Evolutionary conservation across 371 early-diverging fungal species (phyloP), one percentile per base, ranked within the genome.

Genomic region (Rhizopus microsporus): DNA sequence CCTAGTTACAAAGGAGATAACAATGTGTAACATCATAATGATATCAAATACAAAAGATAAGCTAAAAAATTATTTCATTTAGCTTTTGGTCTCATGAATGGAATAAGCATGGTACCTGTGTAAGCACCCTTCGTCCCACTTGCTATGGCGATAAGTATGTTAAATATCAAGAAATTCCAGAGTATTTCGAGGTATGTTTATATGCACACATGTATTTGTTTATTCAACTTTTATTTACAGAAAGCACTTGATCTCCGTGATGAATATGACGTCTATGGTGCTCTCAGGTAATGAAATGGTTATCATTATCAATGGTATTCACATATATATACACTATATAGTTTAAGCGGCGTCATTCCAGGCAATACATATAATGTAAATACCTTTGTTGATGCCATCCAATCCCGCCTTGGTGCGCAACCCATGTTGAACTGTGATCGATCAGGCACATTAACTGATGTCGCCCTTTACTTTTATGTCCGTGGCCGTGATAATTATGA

Each of bases 1-100:
- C 80, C 89, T 30, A 87, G 88, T 7, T 82, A 88, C 68, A 83
- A 76, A 50, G 86, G 86, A 42, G 73, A 81, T 43, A 63, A 68
- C 44, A 65, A 65, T 43, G 37, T 51, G 60, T 56, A 59, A 16
- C 23, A 23, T 17, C 5, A 51, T 47, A 29, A 9, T 45, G 30
- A 29, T 42, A 16, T 37, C 34, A 29, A n/a, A 42, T 23, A 32
- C 15, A 35, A 54, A 7, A 34, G 44, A 53, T 15, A 15, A 30
- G 7, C n/a, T 10, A 7, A 37, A 15, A 32, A 42, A 15, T 15
- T 44, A 32, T 33, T 37, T 35, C 31, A 12, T 43, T 34, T 65
- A 67, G 69, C 57, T 75, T 75, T 38, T 74, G 79, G 79, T 74
- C 75, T 45, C 78, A 82, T 63, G 82, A 82, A 66, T 82, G 82